These are phyloP conservation scores for Adansonia madagascariensis DNA, from an alignment of 441 rosid genomes.

Conservation along the genomic window DNA sequence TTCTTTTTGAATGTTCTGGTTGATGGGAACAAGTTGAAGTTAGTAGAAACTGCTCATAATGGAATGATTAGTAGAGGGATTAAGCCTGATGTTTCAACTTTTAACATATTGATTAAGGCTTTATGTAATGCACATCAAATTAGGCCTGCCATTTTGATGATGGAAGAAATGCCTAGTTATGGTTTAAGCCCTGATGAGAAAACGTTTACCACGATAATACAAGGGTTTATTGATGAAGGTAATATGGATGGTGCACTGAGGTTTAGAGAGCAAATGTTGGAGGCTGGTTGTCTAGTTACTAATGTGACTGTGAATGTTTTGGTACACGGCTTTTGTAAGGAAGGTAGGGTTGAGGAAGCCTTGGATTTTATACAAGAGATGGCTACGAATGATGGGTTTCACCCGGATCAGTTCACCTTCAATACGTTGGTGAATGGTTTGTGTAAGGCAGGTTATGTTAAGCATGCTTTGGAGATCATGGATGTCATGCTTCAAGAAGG, in stretches of 20 bases:
- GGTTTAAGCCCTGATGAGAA: slow-evolving; percentile 79
- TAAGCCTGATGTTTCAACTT: slow-evolving; percentile 80
- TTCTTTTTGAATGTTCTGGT: slow-evolving; percentile 76
- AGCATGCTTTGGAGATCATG: slow-evolving; percentile 79
- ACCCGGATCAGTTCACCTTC: slow-evolving; percentile 76
- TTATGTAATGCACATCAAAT: slow-evolving; percentile 85
- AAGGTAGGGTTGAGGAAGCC: slow-evolving; percentile 71
- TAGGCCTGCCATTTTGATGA: slow-evolving; percentile 78
- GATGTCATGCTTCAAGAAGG: slow-evolving; percentile 89
- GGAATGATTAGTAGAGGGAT: slow-evolving; percentile 61
- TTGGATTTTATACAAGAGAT: slow-evolving; percentile 67
- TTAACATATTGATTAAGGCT: slow-evolving; percentile 82
- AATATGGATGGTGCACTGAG: slow-evolving; percentile 77
- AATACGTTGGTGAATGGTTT: slow-evolving; percentile 83
- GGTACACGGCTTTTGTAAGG: slow-evolving; percentile 85
- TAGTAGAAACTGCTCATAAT: slow-evolving; percentile 68
- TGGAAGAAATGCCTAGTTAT: slow-evolving; percentile 81
- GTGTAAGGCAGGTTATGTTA: slow-evolving; percentile 75
- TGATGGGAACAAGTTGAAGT: slow-evolving; percentile 69
- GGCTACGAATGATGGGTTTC: slow-evolving; percentile 63
- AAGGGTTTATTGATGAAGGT: slow-evolving; percentile 83
- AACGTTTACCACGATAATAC: slow-evolving; percentile 84
- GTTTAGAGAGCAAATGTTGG: slow-evolving; percentile 66
- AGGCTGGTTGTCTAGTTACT: slow-evolving; percentile 53
- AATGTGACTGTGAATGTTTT: slow-evolving; percentile 79